These are phyloP conservation scores for Fusarium sp. DNA, from an alignment of 2,329 filamentous ascomycete species.

Conservation along the genomic window DNA sequence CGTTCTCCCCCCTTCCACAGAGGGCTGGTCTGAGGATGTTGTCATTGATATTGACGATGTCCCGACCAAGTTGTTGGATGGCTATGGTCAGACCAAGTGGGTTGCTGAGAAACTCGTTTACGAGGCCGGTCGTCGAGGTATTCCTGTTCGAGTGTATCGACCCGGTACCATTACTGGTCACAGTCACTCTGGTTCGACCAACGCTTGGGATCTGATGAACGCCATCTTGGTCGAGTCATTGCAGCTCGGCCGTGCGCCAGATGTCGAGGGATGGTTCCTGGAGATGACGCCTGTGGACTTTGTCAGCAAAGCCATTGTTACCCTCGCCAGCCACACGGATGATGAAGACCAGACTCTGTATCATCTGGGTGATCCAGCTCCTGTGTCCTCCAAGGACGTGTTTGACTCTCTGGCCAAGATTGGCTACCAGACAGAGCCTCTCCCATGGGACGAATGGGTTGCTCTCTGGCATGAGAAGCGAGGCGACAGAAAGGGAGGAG, in stretches of 20 bases:
- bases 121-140: slow-evolving; percentile 75
- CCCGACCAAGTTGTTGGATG: slow-evolving; percentile 75
- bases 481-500: slow-evolving; percentile 71
- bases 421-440: slow-evolving; percentile 75
- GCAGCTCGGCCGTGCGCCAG: slow-evolving; percentile 75
- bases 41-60: slow-evolving; percentile 77
- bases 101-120: slow-evolving; percentile 80
- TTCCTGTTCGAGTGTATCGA: slow-evolving; percentile 78
- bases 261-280: slow-evolving; percentile 79
- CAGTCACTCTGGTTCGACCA: slow-evolving; percentile 79
- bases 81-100: slow-evolving; percentile 86
- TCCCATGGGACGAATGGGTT: slow-evolving; percentile 81
- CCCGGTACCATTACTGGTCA: slow-evolving; percentile 84
- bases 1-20: slow-evolving; percentile 76
- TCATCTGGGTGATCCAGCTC: slow-evolving; percentile 79
- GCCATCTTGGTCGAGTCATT: slow-evolving; percentile 83
- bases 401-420: slow-evolving; percentile 74
- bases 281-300: slow-evolving; percentile 91
- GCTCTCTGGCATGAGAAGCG: slow-evolving; percentile 78
- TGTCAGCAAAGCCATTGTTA: slow-evolving; percentile 79
- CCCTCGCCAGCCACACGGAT: slow-evolving; percentile 73
- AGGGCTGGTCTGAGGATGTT: slow-evolving; percentile 78
- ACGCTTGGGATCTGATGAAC: slow-evolving; percentile 82
- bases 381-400: slow-evolving; percentile 73
- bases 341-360: slow-evolving; percentile 74